These are phyloP conservation scores for Xerophyta viscosa DNA, from an alignment of 106 monocot genomes.

Conservation along the genomic window DNA sequence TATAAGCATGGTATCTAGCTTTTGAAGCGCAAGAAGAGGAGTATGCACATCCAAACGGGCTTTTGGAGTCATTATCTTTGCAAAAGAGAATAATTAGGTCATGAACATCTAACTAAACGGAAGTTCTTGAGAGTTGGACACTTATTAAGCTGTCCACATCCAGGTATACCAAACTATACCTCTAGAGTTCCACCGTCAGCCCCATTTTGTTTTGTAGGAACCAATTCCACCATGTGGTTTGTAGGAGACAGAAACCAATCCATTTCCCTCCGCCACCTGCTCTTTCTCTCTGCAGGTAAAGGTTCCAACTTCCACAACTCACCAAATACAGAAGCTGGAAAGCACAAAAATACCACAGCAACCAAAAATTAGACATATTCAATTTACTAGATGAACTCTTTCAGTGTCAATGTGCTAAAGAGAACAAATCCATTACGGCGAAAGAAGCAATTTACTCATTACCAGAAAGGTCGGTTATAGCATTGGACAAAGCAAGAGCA, in stretches of 20 bases:
- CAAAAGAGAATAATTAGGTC: slow-evolving; percentile 2
- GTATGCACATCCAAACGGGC: slow-evolving; percentile 73
- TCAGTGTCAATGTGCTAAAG: background rate
- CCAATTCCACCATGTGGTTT: slow-evolving; percentile 89
- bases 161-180: slow-evolving; percentile 36
- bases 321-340: slow-evolving; percentile 64
- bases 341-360: background rate
- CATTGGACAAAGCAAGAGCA: slow-evolving; percentile 78
- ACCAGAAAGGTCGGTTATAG: slow-evolving; percentile 86
- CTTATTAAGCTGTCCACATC: no score
- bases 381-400: background rate
- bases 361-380: background rate
- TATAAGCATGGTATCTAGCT: slow-evolving; percentile 88
- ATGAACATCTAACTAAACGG: background rate
- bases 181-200: slow-evolving; percentile 69
- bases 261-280: slow-evolving; percentile 82
- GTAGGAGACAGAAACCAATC: slow-evolving; percentile 92
- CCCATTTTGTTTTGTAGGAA: slow-evolving; percentile 76
- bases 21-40: slow-evolving; percentile 85
- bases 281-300: slow-evolving; percentile 66
- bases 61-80: slow-evolving; percentile 94
- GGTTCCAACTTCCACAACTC: slow-evolving; percentile 95
- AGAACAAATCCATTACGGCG: no score
- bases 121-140: no score
- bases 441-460: background rate